Conservation (phyloP, 2,329 filamentous ascomycete species). For the Diaporthe amygdali region DNA sequence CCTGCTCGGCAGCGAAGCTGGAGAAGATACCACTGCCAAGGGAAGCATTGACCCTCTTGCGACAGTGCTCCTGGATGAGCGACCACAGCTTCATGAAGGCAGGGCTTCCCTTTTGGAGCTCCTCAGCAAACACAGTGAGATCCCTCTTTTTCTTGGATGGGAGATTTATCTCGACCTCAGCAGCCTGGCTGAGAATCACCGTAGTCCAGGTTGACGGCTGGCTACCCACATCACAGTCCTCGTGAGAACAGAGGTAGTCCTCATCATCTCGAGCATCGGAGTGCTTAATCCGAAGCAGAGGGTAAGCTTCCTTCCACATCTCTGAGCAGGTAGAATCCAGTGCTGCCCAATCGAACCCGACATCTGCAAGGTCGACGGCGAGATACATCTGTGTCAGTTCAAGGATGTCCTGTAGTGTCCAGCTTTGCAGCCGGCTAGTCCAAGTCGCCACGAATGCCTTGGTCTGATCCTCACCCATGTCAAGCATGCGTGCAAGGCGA, state of each 20-base stretch:
- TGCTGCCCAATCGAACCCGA: slow-evolving; percentile 3
- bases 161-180: not conserved
- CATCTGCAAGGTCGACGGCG: slow-evolving; percentile 8
- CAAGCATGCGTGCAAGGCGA: not conserved
- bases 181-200: not conserved
- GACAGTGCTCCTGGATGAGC: not conserved
- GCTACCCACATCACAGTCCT: not conserved
- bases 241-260: not conserved
- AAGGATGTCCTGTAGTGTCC: slow-evolving; percentile 1
- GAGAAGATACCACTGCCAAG: not conserved
- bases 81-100: slow-evolving; percentile 6
- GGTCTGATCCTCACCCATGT: not conserved
- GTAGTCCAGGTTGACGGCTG: not conserved
- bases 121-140: not conserved
- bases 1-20: not conserved
- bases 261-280: not conserved
- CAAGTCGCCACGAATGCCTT: not conserved
- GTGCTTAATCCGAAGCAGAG: not conserved
- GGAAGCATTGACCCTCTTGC: not conserved
- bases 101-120: not conserved
- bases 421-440: slow-evolving; percentile 3
- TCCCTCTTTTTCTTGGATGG: not conserved
- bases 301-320: not conserved
- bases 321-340: not conserved
- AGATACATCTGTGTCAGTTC: slow-evolving; percentile 18